Evolutionary conservation across 495 filamentous ascomycete species (phyloP).

Genomic region (Podospora fimiseda): DNA sequence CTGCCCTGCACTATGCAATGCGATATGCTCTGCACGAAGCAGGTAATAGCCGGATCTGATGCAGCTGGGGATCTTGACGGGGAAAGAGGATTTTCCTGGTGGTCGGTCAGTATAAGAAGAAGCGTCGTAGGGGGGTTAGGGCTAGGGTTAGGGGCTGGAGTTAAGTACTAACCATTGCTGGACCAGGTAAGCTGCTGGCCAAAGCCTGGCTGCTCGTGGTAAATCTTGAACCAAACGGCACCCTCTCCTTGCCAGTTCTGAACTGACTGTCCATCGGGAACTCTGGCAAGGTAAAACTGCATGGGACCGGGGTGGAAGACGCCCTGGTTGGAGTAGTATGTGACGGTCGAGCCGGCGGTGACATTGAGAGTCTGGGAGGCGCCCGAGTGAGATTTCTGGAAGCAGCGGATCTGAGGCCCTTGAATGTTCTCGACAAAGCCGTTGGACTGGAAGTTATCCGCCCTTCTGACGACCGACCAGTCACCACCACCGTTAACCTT

Average conservation of each 20-base stretch:
- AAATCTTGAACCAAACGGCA: conserved; percentile 51
- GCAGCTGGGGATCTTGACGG: conserved; percentile 39
- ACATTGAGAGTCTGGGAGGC: conserved; percentile 30
- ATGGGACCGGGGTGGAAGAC: conserved; percentile 43
- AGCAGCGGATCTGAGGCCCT: conserved; percentile 44
- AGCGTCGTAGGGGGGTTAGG: not conserved
- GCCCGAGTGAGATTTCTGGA: conserved; percentile 26
- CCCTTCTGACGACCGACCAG: conserved; percentile 35
- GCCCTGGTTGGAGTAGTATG: conserved; percentile 35
- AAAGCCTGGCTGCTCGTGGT: conserved; percentile 39
- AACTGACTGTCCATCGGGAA: conserved; percentile 35
- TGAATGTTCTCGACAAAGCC: conserved; percentile 40
- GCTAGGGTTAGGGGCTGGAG: too few relatives aligned
- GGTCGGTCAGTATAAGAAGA: not conserved
- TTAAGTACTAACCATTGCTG: conserved; percentile 21
- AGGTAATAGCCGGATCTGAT: conserved; percentile 51
- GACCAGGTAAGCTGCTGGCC: conserved; percentile 36
- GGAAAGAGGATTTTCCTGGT: conserved; percentile 29
- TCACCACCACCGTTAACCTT: conserved; percentile 19
- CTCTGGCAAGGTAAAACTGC: conserved; percentile 43
- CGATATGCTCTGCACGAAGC: conserved; percentile 54
- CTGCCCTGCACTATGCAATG: conserved; percentile 39
- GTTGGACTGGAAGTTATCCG: conserved; percentile 38
- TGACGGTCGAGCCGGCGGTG: conserved; percentile 37
- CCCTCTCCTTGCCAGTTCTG: conserved; percentile 39